Conservation (phyloP, 108 stramenopile genomes). For the Pseudonitzschia multistriata region DNA sequence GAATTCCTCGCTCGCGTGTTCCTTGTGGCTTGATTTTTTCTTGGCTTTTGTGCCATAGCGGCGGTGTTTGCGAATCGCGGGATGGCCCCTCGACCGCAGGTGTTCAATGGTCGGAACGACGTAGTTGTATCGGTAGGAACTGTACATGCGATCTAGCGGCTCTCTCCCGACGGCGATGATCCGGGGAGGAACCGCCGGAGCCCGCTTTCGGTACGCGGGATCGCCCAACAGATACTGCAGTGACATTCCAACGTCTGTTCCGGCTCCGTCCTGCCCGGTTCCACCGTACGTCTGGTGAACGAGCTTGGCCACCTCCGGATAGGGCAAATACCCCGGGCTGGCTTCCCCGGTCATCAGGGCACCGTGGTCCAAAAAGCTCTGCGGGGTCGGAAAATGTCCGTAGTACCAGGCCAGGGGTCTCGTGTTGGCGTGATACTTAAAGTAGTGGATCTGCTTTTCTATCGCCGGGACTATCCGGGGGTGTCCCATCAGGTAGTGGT, state of each 20-base stretch:
- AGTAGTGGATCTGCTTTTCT: slow-evolving; percentile 86
- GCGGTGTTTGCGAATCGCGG: slow-evolving; percentile 22
- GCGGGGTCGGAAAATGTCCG: slow-evolving; percentile 66
- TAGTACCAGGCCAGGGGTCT: slow-evolving; percentile 70
- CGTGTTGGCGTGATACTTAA: slow-evolving; percentile 43
- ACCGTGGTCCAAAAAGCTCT: slow-evolving; percentile 62
- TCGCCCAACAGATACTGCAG: neutral
- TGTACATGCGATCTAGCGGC: slow-evolving; percentile 72
- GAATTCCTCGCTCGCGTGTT: neutral
- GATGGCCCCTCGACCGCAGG: slow-evolving; percentile 38
- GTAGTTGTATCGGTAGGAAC: slow-evolving; percentile 81
- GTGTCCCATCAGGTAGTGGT: slow-evolving; percentile 80
- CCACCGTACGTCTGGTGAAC: neutral
- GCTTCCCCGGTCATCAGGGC: slow-evolving; percentile 87
- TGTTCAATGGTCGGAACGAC: slow-evolving; percentile 51
- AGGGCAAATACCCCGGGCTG: slow-evolving; percentile 79
- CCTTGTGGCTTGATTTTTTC: neutral
- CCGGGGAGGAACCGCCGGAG: slow-evolving; percentile 14
- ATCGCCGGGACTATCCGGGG: slow-evolving; percentile 72
- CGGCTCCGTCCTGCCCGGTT: neutral
- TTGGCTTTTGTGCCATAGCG: slow-evolving; percentile 1
- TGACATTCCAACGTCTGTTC: neutral
- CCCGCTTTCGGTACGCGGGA: neutral
- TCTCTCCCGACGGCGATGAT: slow-evolving; percentile 73
- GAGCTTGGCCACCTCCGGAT: slow-evolving; percentile 33